Conservation (phyloP, 2,329 filamentous ascomycete species). For the Colletotrichum chrysophilum region DNA sequence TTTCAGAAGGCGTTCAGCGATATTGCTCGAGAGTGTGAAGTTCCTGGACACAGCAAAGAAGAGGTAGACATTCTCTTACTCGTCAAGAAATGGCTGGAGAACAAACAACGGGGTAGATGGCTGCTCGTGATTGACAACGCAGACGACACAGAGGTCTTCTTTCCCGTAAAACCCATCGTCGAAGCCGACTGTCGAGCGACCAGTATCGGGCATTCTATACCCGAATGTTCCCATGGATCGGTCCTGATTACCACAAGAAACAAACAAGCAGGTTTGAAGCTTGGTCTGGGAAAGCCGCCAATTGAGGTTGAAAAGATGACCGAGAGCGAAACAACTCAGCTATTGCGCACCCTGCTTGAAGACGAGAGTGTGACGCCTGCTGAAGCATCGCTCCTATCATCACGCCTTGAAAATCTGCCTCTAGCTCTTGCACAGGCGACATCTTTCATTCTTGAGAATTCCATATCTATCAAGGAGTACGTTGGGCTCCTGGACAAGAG, state of each 20-base stretch:
- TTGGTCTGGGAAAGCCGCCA: slow-evolving; percentile 24
- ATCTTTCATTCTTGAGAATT: slow-evolving; percentile 26
- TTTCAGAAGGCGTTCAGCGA: slow-evolving; percentile 30
- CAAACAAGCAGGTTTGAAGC: slow-evolving; percentile 29
- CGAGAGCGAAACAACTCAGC: slow-evolving; percentile 25
- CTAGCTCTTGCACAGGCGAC: neutral
- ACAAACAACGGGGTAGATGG: slow-evolving; percentile 19
- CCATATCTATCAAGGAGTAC: slow-evolving; percentile 27
- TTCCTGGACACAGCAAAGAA: slow-evolving; percentile 19
- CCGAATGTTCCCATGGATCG: slow-evolving; percentile 31
- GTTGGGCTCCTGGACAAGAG: slow-evolving; percentile 31
- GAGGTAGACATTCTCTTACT: slow-evolving; percentile 25
- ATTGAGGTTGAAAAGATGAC: slow-evolving; percentile 35
- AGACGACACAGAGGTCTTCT: slow-evolving; percentile 17
- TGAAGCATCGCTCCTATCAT: slow-evolving; percentile 23
- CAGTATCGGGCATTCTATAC: slow-evolving; percentile 28
- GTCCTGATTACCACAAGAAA: slow-evolving; percentile 39
- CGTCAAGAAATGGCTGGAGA: slow-evolving; percentile 33
- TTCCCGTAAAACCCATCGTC: neutral
- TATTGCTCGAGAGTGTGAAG: slow-evolving; percentile 29
- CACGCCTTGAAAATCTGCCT: neutral
- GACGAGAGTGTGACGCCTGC: neutral
- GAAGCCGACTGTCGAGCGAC: neutral
- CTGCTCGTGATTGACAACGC: slow-evolving; percentile 26
- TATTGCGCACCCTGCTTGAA: slow-evolving; percentile 26